Conservation (phyloP, 2,329 filamentous ascomycete species). For the Neofusicoccum cordaticola region DNA sequence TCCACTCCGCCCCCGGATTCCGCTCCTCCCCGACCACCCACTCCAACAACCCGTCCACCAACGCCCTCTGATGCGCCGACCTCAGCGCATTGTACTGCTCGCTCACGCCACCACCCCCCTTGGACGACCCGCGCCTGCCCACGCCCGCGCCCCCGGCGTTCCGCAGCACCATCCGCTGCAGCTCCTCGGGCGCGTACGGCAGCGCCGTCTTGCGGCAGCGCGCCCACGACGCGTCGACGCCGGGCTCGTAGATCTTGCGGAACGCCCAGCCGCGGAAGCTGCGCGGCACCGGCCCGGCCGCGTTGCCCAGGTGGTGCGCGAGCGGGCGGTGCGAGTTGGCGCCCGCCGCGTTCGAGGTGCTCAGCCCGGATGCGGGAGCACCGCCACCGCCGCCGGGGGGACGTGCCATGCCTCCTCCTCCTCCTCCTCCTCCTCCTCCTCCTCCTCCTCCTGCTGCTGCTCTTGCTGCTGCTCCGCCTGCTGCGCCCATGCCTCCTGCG, state of each 20-base stretch:
- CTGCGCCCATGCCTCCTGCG: not conserved
- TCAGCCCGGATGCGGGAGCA: too few species aligned
- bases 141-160: not conserved
- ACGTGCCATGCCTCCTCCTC: too few species aligned
- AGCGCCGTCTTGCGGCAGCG: constrained; percentile 1
- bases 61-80: not conserved
- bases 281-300: not conserved
- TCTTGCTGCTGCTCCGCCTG: not conserved
- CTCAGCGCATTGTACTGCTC: constrained; percentile 12
- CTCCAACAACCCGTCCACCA: not conserved
- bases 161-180: not conserved
- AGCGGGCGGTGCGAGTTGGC: constrained; percentile 1
- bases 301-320: not conserved
- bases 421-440: too few species aligned
- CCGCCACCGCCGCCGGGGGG: not conserved
- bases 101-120: not conserved
- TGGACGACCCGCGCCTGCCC: not conserved
- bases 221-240: not conserved
- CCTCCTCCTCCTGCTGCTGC: too few species aligned
- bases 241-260: constrained; percentile 2
- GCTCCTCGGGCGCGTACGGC: not conserved
- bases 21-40: not conserved
- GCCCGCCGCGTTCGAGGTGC: too few species aligned
- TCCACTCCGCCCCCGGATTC: not conserved
- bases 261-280: constrained; percentile 14